These are phyloP conservation scores for Salix viminalis DNA, from an alignment of 345 rosid genomes.

Conservation along the genomic window DNA sequence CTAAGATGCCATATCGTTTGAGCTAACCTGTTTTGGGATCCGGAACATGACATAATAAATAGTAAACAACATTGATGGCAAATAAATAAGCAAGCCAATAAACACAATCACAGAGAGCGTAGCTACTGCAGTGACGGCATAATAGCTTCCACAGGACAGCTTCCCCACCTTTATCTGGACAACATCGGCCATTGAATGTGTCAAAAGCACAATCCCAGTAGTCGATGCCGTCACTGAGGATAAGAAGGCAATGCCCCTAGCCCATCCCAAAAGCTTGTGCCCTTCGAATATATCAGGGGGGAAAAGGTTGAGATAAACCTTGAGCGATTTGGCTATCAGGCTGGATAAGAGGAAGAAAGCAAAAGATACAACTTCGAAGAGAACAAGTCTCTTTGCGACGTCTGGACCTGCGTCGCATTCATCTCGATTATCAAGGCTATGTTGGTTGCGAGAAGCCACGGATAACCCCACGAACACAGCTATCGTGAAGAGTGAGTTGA, in stretches of 20 bases:
- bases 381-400: conserved; percentile 16
- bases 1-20: no score
- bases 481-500: conserved; percentile 36
- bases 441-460: background rate
- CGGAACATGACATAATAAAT: background rate
- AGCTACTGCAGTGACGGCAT: background rate
- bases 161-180: conserved; percentile 33
- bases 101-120: background rate
- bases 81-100: background rate
- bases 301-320: conserved; percentile 19
- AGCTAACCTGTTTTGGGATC: no score
- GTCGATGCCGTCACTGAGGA: conserved; percentile 21
- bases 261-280: fast-evolving
- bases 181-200: conserved; percentile 29
- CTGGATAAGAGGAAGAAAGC: conserved; percentile 35
- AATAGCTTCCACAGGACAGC: conserved; percentile 3
- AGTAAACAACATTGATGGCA: background rate
- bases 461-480: conserved; percentile 42
- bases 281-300: background rate
- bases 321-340: conserved; percentile 37
- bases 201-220: conserved; percentile 25
- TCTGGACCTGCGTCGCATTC: conserved; percentile 7
- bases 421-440: conserved; percentile 16
- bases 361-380: conserved; percentile 35
- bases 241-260: background rate